Conservation (phyloP, 2,329 filamentous ascomycete species). For the Hypoxylon sp. region DNA sequence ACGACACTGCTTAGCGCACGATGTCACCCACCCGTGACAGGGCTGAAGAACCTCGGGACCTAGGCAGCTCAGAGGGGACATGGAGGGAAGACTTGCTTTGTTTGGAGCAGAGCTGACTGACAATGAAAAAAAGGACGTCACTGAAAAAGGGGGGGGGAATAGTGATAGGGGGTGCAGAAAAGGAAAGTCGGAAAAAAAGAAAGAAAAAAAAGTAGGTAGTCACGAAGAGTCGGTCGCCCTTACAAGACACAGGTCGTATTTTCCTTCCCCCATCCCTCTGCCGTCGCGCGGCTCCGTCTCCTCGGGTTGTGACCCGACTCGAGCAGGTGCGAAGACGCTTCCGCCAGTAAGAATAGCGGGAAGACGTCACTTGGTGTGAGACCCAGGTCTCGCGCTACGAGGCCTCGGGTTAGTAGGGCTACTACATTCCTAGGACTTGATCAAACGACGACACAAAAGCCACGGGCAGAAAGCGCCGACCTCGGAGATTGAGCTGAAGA, state of each 20-base stretch:
- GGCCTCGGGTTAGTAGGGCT: not conserved
- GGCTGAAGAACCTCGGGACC: not conserved
- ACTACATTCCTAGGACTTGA: too few species aligned
- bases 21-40: not conserved
- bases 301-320: constrained; percentile 25
- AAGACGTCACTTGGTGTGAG: not conserved
- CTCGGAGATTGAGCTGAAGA: constrained; percentile 19
- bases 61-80: not conserved
- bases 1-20: not conserved
- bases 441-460: too few species aligned
- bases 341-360: not conserved
- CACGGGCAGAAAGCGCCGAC: not conserved
- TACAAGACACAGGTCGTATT: constrained; percentile 19
- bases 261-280: too few species aligned
- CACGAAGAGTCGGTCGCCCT: constrained; percentile 25
- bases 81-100: not conserved
- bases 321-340: constrained; percentile 19
- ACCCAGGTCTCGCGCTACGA: not conserved
- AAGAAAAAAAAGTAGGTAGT: constrained; percentile 11
- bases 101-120: not conserved
- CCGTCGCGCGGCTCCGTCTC: constrained; percentile 20
- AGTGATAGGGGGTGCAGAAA: not conserved
- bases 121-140: not conserved
- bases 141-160: not conserved
- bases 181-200: not conserved